Percentiles rank a stretch among this genome's conserved stretches.
Evolutionary conservation across 345 rosid genomes (phyloP).

Genomic region (Psidium guajava): DNA sequence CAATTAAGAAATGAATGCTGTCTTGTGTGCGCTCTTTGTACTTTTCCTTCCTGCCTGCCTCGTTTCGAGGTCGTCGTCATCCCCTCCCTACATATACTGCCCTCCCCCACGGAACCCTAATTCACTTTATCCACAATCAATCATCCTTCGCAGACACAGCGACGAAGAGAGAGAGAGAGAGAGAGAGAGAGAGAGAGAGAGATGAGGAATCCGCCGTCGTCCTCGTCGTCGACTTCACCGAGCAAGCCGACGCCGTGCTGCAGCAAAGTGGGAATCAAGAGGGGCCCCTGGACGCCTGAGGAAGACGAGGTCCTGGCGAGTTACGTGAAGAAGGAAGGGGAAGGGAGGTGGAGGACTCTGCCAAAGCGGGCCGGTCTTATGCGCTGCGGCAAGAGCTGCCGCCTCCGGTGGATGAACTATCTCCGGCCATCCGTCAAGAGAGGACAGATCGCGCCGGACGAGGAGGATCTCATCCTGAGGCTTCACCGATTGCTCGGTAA

Average conservation of each 20-base stretch:
- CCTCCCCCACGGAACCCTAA: background rate
- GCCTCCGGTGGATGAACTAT: conserved; percentile 90
- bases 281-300: conserved; percentile 82
- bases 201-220: conserved; percentile 10
- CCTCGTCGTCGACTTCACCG: background rate
- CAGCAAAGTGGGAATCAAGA: conserved; percentile 54
- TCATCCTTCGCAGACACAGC: background rate
- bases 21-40: background rate
- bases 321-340: conserved; percentile 59
- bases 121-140: background rate
- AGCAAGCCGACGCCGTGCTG: conserved; percentile 46
- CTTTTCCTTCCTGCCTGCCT: background rate
- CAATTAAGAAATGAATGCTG: background rate
- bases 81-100: background rate
- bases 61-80: background rate
- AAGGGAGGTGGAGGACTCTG: conserved; percentile 74
- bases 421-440: conserved; percentile 70
- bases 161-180: background rate
- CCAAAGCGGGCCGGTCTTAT: conserved; percentile 70
- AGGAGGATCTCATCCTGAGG: conserved; percentile 85
- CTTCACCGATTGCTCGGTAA: conserved; percentile 68
- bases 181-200: background rate
- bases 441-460: conserved; percentile 61
- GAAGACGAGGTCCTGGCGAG: conserved; percentile 55
- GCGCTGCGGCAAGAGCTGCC: conserved; percentile 80